Conservation (phyloP, 2,329 filamentous ascomycete genomes). For the Epichloe brachyelytri region DNA sequence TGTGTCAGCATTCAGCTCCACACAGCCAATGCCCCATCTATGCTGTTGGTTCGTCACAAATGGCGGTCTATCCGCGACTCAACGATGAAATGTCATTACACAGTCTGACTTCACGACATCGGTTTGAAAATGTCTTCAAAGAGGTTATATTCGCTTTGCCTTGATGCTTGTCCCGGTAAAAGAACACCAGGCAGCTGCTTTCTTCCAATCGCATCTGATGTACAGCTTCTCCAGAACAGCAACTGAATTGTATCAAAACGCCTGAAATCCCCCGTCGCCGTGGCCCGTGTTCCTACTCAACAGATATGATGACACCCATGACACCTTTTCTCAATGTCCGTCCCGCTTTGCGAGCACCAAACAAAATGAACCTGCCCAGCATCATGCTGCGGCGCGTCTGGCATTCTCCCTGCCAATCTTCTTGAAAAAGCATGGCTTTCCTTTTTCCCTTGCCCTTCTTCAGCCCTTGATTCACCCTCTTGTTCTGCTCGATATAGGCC, state of each 20-base stretch:
- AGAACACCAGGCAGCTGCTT: neutral
- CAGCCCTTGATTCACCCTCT: conserved; percentile 43
- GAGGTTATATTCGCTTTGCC: neutral
- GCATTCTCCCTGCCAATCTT: conserved; percentile 30
- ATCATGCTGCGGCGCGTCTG: conserved; percentile 21
- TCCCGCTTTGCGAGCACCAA: neutral
- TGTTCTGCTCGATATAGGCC: conserved; percentile 86
- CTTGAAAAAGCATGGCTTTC: conserved; percentile 29
- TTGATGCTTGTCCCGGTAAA: no score
- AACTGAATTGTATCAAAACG: neutral
- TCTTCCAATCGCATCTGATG: neutral
- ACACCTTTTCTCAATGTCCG: neutral
- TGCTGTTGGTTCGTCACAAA: no score
- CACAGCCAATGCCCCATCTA: no score
- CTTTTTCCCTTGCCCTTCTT: conserved; percentile 26
- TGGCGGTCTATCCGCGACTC: no score
- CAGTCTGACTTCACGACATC: neutral
- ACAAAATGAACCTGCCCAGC: neutral
- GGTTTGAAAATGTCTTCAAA: neutral
- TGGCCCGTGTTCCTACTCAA: neutral
- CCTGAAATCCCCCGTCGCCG: neutral
- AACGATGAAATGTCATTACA: no score
- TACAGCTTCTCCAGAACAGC: neutral
- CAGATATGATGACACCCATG: neutral
- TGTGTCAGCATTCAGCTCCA: no score